Conservation (phyloP, 192 early-diverging fungal species). For the Backusella tuberculispora region DNA sequence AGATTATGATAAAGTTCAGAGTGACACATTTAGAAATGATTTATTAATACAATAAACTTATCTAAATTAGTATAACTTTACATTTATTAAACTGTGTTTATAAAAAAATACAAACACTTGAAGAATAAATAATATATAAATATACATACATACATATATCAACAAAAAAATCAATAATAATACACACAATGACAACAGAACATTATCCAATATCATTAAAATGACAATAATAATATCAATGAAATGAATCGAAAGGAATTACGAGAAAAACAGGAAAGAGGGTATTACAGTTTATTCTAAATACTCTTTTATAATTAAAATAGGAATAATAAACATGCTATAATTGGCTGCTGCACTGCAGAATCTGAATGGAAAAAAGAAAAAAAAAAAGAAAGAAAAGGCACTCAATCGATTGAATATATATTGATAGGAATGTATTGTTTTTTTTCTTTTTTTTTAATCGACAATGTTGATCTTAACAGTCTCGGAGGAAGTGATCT, state of each 20-base stretch:
- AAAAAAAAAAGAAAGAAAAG: neutral
- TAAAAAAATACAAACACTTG: neutral
- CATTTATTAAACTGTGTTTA: neutral
- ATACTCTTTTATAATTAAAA: constrained; percentile 13
- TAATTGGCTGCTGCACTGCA: neutral
- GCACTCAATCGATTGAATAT: neutral
- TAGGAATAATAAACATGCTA: constrained; percentile 5
- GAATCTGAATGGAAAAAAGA: neutral
- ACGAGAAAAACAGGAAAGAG: neutral
- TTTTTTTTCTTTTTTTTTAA: constrained; percentile 14
- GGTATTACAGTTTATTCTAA: constrained; percentile 13
- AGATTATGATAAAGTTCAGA: neutral
- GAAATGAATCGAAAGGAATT: too few relatives aligned
- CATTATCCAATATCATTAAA: too few relatives aligned
- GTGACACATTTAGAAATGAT: neutral
- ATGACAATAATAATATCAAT: too few relatives aligned
- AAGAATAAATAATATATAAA: neutral
- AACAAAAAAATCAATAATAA: neutral
- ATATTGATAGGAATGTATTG: too few relatives aligned
- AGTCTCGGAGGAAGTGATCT: constrained; percentile 31
- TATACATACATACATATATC: neutral
- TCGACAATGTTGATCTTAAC: constrained; percentile 41
- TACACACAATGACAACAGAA: neutral
- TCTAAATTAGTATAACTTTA: neutral
- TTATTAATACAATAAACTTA: neutral